These are phyloP conservation scores for Nannizzia gypsea DNA, from an alignment of 2,329 filamentous ascomycete genomes.

Conservation along the genomic window DNA sequence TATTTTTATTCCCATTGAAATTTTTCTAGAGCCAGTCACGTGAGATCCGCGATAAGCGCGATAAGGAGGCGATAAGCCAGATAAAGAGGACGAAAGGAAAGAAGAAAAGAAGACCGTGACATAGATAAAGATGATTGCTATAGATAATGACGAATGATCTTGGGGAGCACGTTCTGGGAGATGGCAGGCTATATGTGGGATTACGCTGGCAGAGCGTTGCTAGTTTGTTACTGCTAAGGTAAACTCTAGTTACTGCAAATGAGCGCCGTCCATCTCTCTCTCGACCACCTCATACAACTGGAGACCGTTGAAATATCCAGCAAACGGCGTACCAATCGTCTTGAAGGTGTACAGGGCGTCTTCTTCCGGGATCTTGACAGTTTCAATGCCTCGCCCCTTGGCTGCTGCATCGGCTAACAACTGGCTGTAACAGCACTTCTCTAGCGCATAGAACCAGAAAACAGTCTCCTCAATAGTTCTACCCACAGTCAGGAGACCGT, in stretches of 20 bases:
- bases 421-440: conserved; percentile 44
- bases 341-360: conserved; percentile 59
- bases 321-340: conserved; percentile 48
- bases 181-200: no score
- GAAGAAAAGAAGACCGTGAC: no score
- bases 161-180: no score
- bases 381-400: conserved; percentile 48
- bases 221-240: neutral
- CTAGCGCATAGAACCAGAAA: conserved; percentile 44
- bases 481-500: conserved; percentile 42
- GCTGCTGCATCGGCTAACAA: conserved; percentile 43
- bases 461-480: conserved; percentile 40
- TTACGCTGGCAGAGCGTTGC: neutral
- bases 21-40: neutral
- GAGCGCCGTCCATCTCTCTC: conserved; percentile 47
- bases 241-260: conserved; percentile 33
- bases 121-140: no score
- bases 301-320: conserved; percentile 60
- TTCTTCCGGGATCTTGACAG: conserved; percentile 54
- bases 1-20: neutral
- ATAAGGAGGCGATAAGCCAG: neutral
- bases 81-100: neutral
- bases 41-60: neutral
- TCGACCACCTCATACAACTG: conserved; percentile 60
- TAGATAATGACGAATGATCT: no score